A percentile compares a stretch with the other conserved stretches of the same genome.
Conservation (phyloP, 129 eudicot genomes). For the Centrapalus pauciflorus region DNA sequence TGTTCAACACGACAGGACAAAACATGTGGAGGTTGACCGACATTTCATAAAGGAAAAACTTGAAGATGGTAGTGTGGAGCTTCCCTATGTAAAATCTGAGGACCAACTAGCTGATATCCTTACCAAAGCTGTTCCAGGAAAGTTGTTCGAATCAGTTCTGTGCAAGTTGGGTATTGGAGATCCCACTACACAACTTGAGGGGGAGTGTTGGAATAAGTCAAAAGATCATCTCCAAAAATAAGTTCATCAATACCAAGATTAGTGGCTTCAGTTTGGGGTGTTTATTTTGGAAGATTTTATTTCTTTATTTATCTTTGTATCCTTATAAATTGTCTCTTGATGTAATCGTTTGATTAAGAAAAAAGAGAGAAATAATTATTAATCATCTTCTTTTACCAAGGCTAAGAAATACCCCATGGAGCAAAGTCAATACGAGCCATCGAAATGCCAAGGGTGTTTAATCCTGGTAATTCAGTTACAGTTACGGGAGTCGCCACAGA, state of each 20-base stretch:
- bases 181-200: neutral
- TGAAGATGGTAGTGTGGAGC: neutral
- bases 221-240: no score
- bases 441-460: constrained; percentile 31
- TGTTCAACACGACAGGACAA: neutral
- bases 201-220: no score
- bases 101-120: neutral
- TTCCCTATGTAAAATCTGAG: neutral
- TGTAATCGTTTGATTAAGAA: no score
- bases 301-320: no score
- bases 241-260: no score
- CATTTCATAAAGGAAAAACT: neutral
- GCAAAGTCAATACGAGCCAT: constrained; percentile 28
- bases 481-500: constrained; percentile 16
- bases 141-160: neutral
- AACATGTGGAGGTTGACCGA: neutral
- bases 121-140: neutral
- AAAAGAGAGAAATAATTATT: no score
- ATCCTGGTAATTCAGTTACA: constrained; percentile 18
- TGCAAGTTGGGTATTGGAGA: constrained; percentile 7
- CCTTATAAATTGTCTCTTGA: no score
- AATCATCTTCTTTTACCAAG: no score
- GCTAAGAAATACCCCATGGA: constrained; percentile 21
- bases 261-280: no score
- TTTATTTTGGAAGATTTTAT: no score